Base-by-base conservation (phyloP, 176 grass and related monocot genomes). In the Oryza nivara region DNA sequence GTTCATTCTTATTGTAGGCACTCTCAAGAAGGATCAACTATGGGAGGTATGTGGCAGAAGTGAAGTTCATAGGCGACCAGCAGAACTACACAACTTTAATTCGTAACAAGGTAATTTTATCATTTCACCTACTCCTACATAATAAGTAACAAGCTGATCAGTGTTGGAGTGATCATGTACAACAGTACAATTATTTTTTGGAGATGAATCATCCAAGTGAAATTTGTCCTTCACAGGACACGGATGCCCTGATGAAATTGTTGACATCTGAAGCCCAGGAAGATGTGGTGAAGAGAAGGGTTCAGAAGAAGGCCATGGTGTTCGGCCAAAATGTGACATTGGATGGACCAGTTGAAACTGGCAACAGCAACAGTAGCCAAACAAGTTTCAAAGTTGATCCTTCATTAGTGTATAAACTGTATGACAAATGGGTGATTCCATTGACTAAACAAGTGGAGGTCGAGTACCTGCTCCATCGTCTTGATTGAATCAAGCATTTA, bases 31-130 rank as follows among this genome's bases (percentile, higher is more conserved):
- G 96, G 89, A 93, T 93, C 76, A 92, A 92, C 26, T 95, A 83
- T 48, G 91, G 96, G 36, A 98, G 89, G 65, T 98, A 85, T 68
- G 96, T 98, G 1, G 96, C 96, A 51, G 96, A 98, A 81, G 91
- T 89, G 77, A 98, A 95, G 79, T 98, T 93, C 72, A 92, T 74
- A 82, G 89, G 86, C 9, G 88, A 90, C 45, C 93, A 87, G 23
- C 87, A 92, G 74, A 89, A 84, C 43, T 98, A 98, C 47, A 84
- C 61, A 11, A 32, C 51, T 51, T 85, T 91, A 89, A 95, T 98
- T 52, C 58, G 75, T 19, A 82, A 89, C 3, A 89, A 95, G 93
- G 96, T 98, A 61, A 61, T 38, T 68, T 56, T 35, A 32, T 34
- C 12, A 12, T 80, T 11, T 56, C 15, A 65, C 56, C n/a, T 35